Evolutionary conservation across 257 asterid species (phyloP), one percentile per base, ranked within the genome.

Genomic region (Gentiana straminea): DNA sequence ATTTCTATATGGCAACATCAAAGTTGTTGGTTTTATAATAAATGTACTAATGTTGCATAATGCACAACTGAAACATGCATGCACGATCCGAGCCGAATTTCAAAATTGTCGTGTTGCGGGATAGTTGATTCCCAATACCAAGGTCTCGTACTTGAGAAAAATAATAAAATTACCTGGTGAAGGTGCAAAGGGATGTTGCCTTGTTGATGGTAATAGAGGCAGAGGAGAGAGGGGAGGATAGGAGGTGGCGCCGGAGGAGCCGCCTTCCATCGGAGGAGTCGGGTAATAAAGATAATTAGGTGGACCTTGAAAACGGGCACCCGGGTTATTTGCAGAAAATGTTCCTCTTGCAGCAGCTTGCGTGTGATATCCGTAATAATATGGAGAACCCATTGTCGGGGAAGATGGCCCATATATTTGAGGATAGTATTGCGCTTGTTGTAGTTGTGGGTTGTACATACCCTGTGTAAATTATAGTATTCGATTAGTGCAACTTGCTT

Each of bases 391-490:
- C 76, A 78, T 66, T 33, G 79, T 54, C 7, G 92, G 67, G 5
- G 95, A 77, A 41, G 92, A 73, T 34, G 77, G 62, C 63, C 86
- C 95, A 51, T 83, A 83, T 47, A 79, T 39, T 62, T 83, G 95
- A 46, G 72, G 79, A 49, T 86, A 90, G 66, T 84, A 86, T 59
- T 78, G 95, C 49, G 88, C 55, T 76, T 83, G 94, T 54, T 86
- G 97, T 51, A 70, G 53, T 36, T 81, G 94, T 37, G 84, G 90
- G 54, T 78, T 86, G 77, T 86, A 89, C 68, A 86, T 74, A 49
- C 80, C 64, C 97, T 89, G 86, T 51, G 52, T 64, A 73, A 1
- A 45, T 2, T 12, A 33, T 13, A 58, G n/a, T 5, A 51, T 33
- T 41, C 32, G 24, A 24, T 24, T 24, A 24, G 24, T 24, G 24